A percentile compares a stretch with the other conserved stretches of the same genome.
These are phyloP conservation scores for Phlyctochytrium planicorne DNA, from an alignment of 192 early-diverging fungal genomes.

Conservation along the genomic window DNA sequence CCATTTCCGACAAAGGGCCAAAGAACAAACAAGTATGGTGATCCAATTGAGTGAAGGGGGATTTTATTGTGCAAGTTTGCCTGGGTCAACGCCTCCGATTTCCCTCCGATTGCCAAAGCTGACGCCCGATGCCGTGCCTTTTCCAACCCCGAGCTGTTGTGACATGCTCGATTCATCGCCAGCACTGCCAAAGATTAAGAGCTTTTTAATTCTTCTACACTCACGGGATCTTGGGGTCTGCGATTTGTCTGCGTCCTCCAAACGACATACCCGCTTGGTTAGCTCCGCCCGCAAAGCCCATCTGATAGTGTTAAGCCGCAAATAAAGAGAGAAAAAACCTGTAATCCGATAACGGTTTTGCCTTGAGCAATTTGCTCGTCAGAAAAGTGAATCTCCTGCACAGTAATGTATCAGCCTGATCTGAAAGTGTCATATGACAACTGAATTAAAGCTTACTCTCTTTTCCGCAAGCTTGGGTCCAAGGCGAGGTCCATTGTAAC, in stretches of 20 bases:
- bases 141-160: neutral
- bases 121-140: neutral
- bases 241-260: constrained; percentile 46
- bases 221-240: constrained; percentile 20
- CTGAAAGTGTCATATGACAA: constrained; percentile 2
- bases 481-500: constrained; percentile 45
- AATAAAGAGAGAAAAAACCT: too few relatives aligned
- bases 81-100: constrained; percentile 24
- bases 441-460: too few relatives aligned
- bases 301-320: too few relatives aligned
- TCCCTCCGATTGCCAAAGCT: constrained; percentile 12
- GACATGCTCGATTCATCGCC: constrained; percentile 9
- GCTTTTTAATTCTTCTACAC: neutral
- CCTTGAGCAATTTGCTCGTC: constrained; percentile 60
- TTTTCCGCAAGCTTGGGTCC: constrained; percentile 76
- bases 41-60: constrained; percentile 9
- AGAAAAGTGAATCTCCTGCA: constrained; percentile 57
- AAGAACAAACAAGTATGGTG: constrained; percentile 1
- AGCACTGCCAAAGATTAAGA: constrained; percentile 6
- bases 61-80: constrained; percentile 9
- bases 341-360: constrained; percentile 55
- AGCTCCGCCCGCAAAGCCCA: constrained; percentile 38
- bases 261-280: constrained; percentile 39
- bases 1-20: too few relatives aligned
- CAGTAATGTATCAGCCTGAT: too few relatives aligned